Base-by-base conservation (phyloP, 148 eudicot species). In the Nepenthes gracilis region DNA sequence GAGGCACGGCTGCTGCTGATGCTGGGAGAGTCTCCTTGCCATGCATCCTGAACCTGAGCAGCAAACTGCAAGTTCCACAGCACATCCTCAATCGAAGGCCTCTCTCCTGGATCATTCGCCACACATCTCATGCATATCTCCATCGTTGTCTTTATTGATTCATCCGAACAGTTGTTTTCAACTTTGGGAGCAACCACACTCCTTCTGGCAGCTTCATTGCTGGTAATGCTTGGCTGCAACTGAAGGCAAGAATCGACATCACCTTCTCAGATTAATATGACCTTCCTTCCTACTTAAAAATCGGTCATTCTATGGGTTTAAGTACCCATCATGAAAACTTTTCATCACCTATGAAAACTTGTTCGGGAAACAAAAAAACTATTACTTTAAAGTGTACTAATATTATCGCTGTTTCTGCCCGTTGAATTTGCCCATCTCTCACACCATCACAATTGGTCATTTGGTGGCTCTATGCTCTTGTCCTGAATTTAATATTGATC, bases 11-110 rank as follows among this genome's bases (percentile, higher is more conserved):
- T 33, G 43, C 68, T 76, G 6, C 80, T 85, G 32, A 85, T 85
- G 57, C 78, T 74, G 1, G 72, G 67, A 3, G 76, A 75, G 57
- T 80, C 85, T 7, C 77, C 77, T 59, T 78, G 81, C 85, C 85
- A 87, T 12, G 88, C 90, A 57, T 84, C 98, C 67, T 92, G 96
- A 67, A 88, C 95, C 70, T 93, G 98, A 59, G 91, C 82, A 60
- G 96, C 96, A 81, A 93, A 93, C 69, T 86, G 96, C 75, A 93
- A 66, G 70, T 93, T 88, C 98, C 98, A 88, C 12, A 93, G 72
- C 50, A 93, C 77, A 67, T 93, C 98, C 62, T 88, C 96, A 7
- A 93, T 68, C 0, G 98, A 84, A 12, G 98, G 96, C 75, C 95
- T 82, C 59, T 78, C 78, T 36, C 65, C 73, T n/a, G 77, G 83